Percentiles rank a stretch among this genome's conserved stretches.
phyloP scores from a whole-genome alignment of 2,329 filamentous ascomycete genomes.

The Colletotrichum trifolii region DNA sequence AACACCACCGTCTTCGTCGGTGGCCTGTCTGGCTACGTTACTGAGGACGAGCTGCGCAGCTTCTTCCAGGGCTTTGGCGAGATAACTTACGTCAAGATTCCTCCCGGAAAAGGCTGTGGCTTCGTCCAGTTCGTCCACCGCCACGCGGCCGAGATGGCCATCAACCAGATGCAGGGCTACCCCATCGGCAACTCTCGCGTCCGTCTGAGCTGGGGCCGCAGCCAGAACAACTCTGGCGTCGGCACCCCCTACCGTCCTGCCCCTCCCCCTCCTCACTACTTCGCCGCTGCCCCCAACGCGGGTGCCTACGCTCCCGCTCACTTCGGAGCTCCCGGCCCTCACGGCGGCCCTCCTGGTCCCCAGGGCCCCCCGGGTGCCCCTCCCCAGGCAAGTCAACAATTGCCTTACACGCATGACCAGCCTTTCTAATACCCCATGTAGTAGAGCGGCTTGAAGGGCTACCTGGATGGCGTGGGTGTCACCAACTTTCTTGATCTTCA shows the following conservation, averaged over 20 bases:
- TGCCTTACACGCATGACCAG: background rate
- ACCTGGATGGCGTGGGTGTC: conserved; percentile 7
- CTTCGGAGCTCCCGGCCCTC: conserved; percentile 59
- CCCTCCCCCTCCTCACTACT: conserved; percentile 71
- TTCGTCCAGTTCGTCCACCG: conserved; percentile 99
- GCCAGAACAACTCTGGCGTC: conserved; percentile 98
- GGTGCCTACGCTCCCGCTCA: conserved; percentile 59
- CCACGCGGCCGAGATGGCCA: conserved; percentile 99
- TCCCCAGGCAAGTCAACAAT: conserved; percentile 34
- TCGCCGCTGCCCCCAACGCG: conserved; percentile 49
- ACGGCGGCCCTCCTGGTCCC: conserved; percentile 49
- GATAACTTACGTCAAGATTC: conserved; percentile 99
- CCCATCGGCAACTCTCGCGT: conserved; percentile 99
- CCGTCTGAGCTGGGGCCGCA: conserved; percentile 95
- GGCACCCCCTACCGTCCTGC: conserved; percentile 97
- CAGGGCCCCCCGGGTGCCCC: conserved; percentile 52
- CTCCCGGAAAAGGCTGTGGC: conserved; percentile 97
- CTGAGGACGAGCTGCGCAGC: conserved; percentile 98
- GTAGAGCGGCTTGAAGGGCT: conserved; percentile 28
- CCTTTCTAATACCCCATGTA: conserved; percentile 12
- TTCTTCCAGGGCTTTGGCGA: conserved; percentile 99
- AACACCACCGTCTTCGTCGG: conserved; percentile 99
- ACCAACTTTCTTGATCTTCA: background rate
- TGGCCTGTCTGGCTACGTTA: conserved; percentile 96
- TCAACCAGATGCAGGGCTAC: conserved; percentile 99